These are phyloP conservation scores for Euphorbia lathyris DNA, from an alignment of 345 rosid genomes.

Conservation along the genomic window DNA sequence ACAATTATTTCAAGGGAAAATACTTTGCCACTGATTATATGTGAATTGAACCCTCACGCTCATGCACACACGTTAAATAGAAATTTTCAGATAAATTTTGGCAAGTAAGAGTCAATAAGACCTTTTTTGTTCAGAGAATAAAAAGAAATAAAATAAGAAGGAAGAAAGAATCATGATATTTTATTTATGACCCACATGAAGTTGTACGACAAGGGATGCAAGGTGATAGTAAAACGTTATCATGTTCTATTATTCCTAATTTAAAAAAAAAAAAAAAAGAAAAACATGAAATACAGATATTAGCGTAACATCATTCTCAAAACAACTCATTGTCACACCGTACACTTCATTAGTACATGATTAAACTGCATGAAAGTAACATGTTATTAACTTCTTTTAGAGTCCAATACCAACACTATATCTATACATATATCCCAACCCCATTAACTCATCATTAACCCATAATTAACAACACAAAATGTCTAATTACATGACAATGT, in stretches of 20 bases:
- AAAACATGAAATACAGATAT: not conserved
- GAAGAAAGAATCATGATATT: no score
- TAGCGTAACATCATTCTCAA: not conserved
- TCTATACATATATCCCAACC: not conserved
- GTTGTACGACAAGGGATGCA: not conserved
- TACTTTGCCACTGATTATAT: no score
- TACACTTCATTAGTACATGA: conserved; percentile 8
- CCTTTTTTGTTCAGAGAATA: no score
- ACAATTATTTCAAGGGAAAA: no score
- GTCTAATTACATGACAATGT: not conserved
- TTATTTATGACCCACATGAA: not conserved
- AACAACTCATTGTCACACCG: conserved; percentile 16
- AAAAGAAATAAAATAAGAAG: no score
- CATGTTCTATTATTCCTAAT: conserved; percentile 1
- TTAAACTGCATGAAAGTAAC: not conserved
- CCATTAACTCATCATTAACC: not conserved
- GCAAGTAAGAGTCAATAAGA: no score
- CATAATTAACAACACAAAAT: not conserved
- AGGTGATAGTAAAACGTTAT: not conserved
- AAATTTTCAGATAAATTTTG: no score
- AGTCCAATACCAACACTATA: not conserved
- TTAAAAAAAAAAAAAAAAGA: no score
- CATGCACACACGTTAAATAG: no score
- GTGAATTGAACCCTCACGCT: no score
- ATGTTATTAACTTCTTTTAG: conserved; percentile 4